Evolutionary conservation across 345 rosid genomes (phyloP).

Genomic region (Raphanus sativus): DNA sequence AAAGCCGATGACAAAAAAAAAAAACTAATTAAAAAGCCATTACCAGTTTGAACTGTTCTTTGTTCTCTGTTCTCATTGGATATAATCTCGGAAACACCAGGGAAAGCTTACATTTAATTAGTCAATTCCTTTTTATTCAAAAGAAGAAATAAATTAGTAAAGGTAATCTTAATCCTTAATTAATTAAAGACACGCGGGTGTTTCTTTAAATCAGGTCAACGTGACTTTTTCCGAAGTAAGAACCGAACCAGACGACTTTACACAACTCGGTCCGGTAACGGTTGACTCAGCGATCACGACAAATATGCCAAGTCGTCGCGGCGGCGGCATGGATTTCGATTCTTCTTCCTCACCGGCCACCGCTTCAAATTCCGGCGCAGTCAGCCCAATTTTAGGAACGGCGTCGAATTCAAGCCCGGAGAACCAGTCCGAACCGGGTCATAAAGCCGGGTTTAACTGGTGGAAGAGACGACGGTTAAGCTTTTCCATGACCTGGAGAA

Average conservation of each 20-base stretch:
- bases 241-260: slow-evolving; percentile 30
- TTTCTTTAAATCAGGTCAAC: slow-evolving; percentile 35
- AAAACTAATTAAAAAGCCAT: background rate
- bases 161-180: slow-evolving; percentile 20
- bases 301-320: slow-evolving; percentile 20
- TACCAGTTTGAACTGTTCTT: slow-evolving; percentile 14
- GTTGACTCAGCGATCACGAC: slow-evolving; percentile 17
- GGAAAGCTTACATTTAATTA: background rate
- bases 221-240: slow-evolving; percentile 30
- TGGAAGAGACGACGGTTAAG: slow-evolving; percentile 44
- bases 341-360: slow-evolving; percentile 19
- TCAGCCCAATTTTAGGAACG: slow-evolving; percentile 15
- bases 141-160: background rate
- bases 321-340: background rate
- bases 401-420: slow-evolving; percentile 24
- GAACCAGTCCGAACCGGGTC: slow-evolving; percentile 27
- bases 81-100: slow-evolving; percentile 13
- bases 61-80: slow-evolving; percentile 3
- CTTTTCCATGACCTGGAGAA: slow-evolving; percentile 34
- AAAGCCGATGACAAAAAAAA: too few species aligned
- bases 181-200: slow-evolving; percentile 27
- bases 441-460: slow-evolving; percentile 36
- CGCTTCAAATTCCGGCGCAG: slow-evolving; percentile 18
- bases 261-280: slow-evolving; percentile 22
- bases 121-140: background rate